Conservation (phyloP, 345 rosid genomes). For the Gossypium herbaceum region DNA sequence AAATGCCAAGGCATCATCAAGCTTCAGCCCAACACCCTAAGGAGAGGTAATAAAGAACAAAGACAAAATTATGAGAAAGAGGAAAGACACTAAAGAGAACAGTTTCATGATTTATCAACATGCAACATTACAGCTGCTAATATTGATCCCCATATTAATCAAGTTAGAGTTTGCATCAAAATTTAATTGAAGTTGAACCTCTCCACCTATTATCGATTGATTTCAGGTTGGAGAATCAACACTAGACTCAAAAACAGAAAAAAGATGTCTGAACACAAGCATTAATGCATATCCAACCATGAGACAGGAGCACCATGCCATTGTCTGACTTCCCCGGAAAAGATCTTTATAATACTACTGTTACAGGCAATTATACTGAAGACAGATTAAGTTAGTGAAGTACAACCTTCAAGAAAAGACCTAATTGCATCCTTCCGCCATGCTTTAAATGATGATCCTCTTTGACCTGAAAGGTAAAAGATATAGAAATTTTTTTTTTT, state of each 20-base stretch:
- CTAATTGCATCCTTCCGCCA: conserved; percentile 97
- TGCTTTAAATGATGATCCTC: conserved; percentile 97
- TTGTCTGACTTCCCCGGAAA: not conserved
- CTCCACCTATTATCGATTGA: not conserved
- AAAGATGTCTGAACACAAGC: conserved; percentile 3
- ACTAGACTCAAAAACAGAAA: not conserved
- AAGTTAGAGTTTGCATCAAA: not conserved
- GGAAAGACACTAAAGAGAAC: not conserved
- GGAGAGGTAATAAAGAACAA: conserved; percentile 8
- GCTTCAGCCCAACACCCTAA: conserved; percentile 85
- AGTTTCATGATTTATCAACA: not conserved
- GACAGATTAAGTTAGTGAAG: conserved; percentile 12
- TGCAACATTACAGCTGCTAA: not conserved
- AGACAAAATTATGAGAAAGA: not conserved
- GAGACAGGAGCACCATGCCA: not conserved
- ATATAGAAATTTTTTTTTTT: conserved; percentile 11
- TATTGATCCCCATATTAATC: not conserved
- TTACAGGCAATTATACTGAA: not conserved
- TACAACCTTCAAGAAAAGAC: conserved; percentile 83
- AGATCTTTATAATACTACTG: conserved; percentile 5
- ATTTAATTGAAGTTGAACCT: conserved; percentile 2
- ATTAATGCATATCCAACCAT: not conserved
- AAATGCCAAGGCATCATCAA: conserved; percentile 91
- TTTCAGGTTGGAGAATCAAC: not conserved
- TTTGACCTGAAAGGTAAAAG: conserved; percentile 44